These are phyloP conservation scores for Vaccinium macrocarpon DNA, from an alignment of 148 eudicot species.

Conservation along the genomic window DNA sequence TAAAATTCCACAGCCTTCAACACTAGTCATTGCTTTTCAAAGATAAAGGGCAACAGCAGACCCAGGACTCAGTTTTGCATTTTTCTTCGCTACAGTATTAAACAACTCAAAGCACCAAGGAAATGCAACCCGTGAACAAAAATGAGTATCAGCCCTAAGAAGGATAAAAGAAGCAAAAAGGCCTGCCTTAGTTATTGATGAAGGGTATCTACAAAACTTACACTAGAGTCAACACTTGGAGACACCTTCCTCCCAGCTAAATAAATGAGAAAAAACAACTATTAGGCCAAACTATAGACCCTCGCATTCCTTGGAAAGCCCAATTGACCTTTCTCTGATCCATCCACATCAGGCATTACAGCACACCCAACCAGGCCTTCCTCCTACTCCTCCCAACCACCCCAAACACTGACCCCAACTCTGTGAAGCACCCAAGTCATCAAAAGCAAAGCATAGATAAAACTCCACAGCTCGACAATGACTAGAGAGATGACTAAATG, in stretches of 20 bases:
- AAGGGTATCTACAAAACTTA: background rate
- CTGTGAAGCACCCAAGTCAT: background rate
- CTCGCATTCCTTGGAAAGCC: background rate
- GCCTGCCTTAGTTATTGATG: background rate
- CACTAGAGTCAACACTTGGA: background rate
- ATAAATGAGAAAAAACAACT: background rate
- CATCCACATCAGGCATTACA: background rate
- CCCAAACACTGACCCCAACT: background rate
- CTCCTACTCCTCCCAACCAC: background rate
- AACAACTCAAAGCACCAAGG: background rate
- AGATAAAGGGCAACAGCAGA: background rate
- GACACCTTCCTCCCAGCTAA: background rate
- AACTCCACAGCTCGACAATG: background rate
- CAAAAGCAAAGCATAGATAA: background rate
- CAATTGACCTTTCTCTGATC: background rate
- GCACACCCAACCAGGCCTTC: background rate
- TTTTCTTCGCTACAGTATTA: background rate
- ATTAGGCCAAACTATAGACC: background rate
- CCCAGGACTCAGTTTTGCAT: background rate
- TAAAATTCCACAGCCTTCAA: background rate
- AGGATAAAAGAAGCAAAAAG: background rate
- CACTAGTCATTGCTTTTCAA: background rate
- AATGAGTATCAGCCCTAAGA: background rate
- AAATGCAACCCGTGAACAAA: slow-evolving; percentile 3
- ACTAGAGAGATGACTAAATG: background rate